Conservation (phyloP, 306 rosid species). For the Rubus idaeus region DNA sequence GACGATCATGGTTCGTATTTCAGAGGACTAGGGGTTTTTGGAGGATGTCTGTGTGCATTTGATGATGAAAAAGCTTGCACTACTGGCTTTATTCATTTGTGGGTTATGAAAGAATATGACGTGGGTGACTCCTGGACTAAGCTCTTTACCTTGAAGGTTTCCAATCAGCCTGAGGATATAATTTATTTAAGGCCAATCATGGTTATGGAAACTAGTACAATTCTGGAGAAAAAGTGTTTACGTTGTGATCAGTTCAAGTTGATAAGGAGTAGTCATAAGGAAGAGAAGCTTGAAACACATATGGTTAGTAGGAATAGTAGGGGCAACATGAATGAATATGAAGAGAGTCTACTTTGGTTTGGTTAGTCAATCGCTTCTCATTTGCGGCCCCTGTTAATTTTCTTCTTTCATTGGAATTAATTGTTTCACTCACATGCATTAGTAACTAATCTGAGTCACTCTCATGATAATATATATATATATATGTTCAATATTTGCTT, state of each 20-base stretch:
- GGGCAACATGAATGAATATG: neutral
- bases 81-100: neutral
- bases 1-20: too few relatives aligned
- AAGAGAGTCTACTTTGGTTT: neutral
- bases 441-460: neutral
- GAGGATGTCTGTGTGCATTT: neutral
- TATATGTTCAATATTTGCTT: too few relatives aligned
- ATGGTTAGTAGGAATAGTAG: neutral
- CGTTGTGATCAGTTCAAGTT: neutral
- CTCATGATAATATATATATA: neutral
- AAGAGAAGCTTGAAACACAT: neutral
- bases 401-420: neutral
- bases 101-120: constrained; percentile 1
- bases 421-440: neutral
- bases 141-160: neutral
- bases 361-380: neutral
- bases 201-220: neutral
- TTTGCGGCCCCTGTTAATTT: neutral
- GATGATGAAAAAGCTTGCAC: too few relatives aligned
- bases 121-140: neutral
- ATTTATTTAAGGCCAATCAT: too few relatives aligned
- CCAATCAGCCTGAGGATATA: neutral
- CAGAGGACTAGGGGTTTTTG: neutral
- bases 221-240: neutral
- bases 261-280: neutral